Evolutionary conservation across 2,329 filamentous ascomycete genomes (phyloP).

Genomic region (Fusarium setosum): DNA sequence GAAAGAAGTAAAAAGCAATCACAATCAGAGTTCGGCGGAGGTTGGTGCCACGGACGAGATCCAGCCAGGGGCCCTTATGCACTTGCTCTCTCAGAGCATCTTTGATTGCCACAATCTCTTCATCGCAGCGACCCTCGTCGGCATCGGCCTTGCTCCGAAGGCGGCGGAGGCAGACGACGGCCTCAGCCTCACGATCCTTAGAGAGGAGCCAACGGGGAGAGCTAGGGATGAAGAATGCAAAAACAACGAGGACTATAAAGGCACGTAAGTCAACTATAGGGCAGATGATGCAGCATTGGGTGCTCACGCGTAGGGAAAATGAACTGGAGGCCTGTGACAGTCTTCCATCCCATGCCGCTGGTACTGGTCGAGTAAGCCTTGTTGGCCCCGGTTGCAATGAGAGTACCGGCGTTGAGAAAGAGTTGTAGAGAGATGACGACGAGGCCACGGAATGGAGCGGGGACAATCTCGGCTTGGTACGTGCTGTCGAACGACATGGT

Average conservation of each 20-base stretch:
- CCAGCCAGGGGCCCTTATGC: conserved; percentile 12
- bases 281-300: no score
- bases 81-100: conserved; percentile 7
- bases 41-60: neutral
- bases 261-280: neutral
- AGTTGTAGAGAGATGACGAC: conserved; percentile 16
- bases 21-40: neutral
- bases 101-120: conserved; percentile 9
- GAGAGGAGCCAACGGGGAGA: conserved; percentile 17
- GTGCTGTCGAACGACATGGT: neutral
- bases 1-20: neutral
- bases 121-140: conserved; percentile 2
- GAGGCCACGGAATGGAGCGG: conserved; percentile 11
- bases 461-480: conserved; percentile 16
- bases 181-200: conserved; percentile 5
- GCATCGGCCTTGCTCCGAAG: conserved; percentile 5
- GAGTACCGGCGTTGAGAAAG: conserved; percentile 8
- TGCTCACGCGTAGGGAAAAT: neutral
- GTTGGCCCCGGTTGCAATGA: conserved; percentile 8
- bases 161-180: neutral
- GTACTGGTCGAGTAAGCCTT: conserved; percentile 10
- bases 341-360: conserved; percentile 6
- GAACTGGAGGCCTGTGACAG: conserved; percentile 11
- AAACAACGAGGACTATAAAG: neutral
- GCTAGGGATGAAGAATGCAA: conserved; percentile 14